phyloP scores from a whole-genome alignment of 1,284 basidiomycete species.

The Golubevia sp. region DNA sequence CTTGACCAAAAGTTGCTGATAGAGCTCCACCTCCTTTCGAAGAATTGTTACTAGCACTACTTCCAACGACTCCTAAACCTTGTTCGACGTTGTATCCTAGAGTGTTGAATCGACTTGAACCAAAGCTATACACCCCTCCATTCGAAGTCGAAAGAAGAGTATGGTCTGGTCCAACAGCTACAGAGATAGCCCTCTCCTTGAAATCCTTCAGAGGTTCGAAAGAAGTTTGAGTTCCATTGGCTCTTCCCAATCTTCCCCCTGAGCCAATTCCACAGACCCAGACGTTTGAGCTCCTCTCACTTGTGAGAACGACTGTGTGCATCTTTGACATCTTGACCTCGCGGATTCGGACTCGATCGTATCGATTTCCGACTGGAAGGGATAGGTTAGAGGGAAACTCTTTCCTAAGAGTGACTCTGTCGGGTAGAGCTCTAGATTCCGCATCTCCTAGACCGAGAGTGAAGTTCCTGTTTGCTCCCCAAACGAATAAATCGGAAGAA shows the following conservation, averaged over 20 bases:
- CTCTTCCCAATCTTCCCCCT: constrained; percentile 71
- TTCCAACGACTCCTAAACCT: constrained; percentile 32
- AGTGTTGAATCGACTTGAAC: constrained; percentile 73
- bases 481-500: constrained; percentile 38
- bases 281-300: constrained; percentile 46
- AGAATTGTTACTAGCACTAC: constrained; percentile 1
- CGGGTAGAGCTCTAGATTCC: constrained; percentile 44
- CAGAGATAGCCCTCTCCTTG: constrained; percentile 64
- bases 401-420: constrained; percentile 30
- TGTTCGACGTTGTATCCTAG: constrained; percentile 83
- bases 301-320: constrained; percentile 49
- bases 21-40: constrained; percentile 63
- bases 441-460: constrained; percentile 50
- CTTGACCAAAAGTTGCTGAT: constrained; percentile 20
- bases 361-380: constrained; percentile 29
- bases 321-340: constrained; percentile 50
- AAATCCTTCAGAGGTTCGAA: constrained; percentile 71
- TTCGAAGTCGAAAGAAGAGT: constrained; percentile 79
- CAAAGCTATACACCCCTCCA: constrained; percentile 89
- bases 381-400: neutral
- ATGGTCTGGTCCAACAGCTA: constrained; percentile 92
- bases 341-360: constrained; percentile 37
- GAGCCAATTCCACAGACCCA: constrained; percentile 52
- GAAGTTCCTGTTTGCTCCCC: constrained; percentile 58
- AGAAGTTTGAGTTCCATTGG: constrained; percentile 78